These are phyloP conservation scores for Aegle marmelos DNA, from an alignment of 345 rosid species.

Conservation along the genomic window DNA sequence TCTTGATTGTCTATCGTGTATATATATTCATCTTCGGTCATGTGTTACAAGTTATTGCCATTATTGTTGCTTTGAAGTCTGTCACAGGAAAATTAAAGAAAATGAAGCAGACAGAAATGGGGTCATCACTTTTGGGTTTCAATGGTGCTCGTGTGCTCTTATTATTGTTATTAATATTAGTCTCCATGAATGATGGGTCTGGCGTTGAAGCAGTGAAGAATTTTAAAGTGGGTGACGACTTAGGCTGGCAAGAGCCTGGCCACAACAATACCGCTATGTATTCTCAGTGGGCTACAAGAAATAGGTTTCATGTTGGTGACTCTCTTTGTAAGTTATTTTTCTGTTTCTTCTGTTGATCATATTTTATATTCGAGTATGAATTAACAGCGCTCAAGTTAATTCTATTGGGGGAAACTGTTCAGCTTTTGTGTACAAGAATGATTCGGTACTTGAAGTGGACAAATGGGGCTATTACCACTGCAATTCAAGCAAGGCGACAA, in stretches of 20 bases:
- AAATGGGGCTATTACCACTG: constrained; percentile 78
- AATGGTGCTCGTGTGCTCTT: constrained; percentile 8
- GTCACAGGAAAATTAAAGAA: neutral
- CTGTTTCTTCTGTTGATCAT: too few relatives aligned
- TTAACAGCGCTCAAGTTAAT: too few relatives aligned
- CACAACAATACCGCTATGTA: constrained; percentile 41
- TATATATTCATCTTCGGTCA: neutral
- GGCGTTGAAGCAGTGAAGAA: constrained; percentile 35
- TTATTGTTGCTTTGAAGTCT: too few relatives aligned
- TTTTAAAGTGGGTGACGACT: constrained; percentile 59
- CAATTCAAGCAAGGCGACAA: constrained; percentile 39
- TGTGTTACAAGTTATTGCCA: too few relatives aligned
- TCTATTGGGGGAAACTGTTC: too few relatives aligned
- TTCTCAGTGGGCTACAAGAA: constrained; percentile 54
- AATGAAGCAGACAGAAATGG: constrained; percentile 13
- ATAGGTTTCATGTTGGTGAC: constrained; percentile 69
- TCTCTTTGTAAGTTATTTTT: constrained; percentile 46
- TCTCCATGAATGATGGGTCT: neutral
- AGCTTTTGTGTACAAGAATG: constrained; percentile 70
- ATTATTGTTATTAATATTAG: neutral
- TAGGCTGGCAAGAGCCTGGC: constrained; percentile 65
- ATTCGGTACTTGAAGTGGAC: constrained; percentile 72
- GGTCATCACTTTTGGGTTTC: neutral
- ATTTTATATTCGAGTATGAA: too few relatives aligned
- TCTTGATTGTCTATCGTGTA: neutral